These are phyloP conservation scores for Hamigera avellanea DNA, from an alignment of 495 filamentous ascomycete species.

Conservation along the genomic window DNA sequence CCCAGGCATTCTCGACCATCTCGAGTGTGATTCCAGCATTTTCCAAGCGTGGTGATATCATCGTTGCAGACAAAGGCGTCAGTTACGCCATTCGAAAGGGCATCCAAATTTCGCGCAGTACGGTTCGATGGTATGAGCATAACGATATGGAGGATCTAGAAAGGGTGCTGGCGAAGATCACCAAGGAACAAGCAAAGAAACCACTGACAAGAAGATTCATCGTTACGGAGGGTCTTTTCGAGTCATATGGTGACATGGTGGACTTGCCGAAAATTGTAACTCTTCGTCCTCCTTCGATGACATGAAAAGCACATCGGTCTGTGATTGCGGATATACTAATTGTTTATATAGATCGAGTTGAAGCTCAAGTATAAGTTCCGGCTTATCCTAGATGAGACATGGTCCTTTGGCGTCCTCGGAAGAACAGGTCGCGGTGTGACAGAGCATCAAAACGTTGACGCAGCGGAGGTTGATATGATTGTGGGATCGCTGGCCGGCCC, in stretches of 20 bases:
- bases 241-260: conserved; percentile 76
- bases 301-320: not conserved
- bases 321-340: not conserved
- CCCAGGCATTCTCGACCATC: conserved; percentile 91
- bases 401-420: conserved; percentile 90
- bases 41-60: conserved; percentile 93
- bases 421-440: conserved; percentile 84
- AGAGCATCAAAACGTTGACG: conserved; percentile 92
- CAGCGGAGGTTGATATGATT: conserved; percentile 86
- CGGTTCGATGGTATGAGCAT: conserved; percentile 87
- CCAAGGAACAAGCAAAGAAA: conserved; percentile 77
- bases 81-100: conserved; percentile 93
- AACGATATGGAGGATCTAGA: conserved; percentile 93
- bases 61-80: conserved; percentile 91
- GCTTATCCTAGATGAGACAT: conserved; percentile 91
- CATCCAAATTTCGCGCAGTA: conserved; percentile 83
- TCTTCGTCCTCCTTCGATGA: not conserved
- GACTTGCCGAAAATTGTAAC: conserved; percentile 75
- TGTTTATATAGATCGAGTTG: conserved; percentile 56
- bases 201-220: conserved; percentile 89
- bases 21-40: conserved; percentile 91
- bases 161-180: conserved; percentile 70
- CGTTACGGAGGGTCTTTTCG: conserved; percentile 90
- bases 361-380: conserved; percentile 95
- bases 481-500: conserved; percentile 85